Evolutionary conservation across 176 grass and related monocot genomes (phyloP), one percentile per base, ranked within the genome.

Genomic region (maize (Zea mays)): DNA sequence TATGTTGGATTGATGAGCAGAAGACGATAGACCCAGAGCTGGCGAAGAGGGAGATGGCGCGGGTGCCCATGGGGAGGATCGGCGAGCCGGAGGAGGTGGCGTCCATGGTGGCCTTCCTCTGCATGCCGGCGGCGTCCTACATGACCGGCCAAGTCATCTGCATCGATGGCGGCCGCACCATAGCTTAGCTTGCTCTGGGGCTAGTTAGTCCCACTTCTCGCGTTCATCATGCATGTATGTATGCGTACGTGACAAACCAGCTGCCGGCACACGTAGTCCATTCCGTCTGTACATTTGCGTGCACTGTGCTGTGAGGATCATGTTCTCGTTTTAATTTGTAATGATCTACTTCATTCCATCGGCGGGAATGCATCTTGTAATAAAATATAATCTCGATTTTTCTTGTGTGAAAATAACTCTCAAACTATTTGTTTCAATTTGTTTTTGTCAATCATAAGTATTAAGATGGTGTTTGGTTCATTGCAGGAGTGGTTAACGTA

Each of bases 91-190:
- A 79, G 21, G 87, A 85, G 68, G 62, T 85, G 43, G 83, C 87
- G 8, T 65, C 87, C 0, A 41, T 27, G 60, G 61, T 79, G 60
- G 52, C 74, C 2, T 89, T 89, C 51, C 79, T 85, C 5, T 90
- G 83, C 75, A 69, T 90, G 68, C 88, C 88, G 15, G 56, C 75
- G 4, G 70, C 88, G 14, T 69, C 75, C 38, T 90, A 80, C 21
- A 74, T 86, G 47, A 86, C 68, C 4, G 83, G 83, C 13, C 88
- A 90, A 20, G 70, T 83, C 54, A 79, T 86, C 44, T 70, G 62
- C 10, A 35, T 90, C 2, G 88, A 90, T 44, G 88, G 88, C 6
- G 83, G 88, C 1, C 63, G 64, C 10, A 59, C 43, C 6, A 60
- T 86, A 2, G 15, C 39, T 19, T 82, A 65, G 5, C 3, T 44